Percentiles rank a stretch among this genome's conserved stretches.
phyloP scores from a whole-genome alignment of 345 rosid species.

The Kernera saxatilis region DNA sequence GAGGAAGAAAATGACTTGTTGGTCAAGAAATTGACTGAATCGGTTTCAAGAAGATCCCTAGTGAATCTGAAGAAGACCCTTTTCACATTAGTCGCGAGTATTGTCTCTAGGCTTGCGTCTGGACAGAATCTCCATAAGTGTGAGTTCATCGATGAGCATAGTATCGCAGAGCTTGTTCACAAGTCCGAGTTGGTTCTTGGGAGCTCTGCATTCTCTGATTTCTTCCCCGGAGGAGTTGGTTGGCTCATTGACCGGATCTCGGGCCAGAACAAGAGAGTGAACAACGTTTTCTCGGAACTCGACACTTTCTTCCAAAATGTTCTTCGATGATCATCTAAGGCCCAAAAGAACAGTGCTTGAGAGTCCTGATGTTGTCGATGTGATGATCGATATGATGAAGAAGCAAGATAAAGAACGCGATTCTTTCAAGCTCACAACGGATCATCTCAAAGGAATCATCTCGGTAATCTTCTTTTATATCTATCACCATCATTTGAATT shows the following conservation, averaged over 20 bases:
- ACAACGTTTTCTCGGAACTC: not conserved
- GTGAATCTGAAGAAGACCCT: no score
- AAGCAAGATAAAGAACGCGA: conserved; percentile 15
- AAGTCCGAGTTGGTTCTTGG: not conserved
- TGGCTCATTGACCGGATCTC: conserved; percentile 4
- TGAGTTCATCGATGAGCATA: not conserved
- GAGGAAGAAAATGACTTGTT: no score
- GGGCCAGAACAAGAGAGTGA: not conserved
- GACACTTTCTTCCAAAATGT: conserved; percentile 10
- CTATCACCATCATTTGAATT: no score
- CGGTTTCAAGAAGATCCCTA: no score
- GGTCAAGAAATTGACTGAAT: no score
- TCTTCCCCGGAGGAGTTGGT: conserved; percentile 13
- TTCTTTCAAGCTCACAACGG: conserved; percentile 20
- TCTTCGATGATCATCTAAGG: conserved; percentile 23
- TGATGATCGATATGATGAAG: conserved; percentile 29
- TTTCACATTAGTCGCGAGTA: no score
- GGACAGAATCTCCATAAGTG: conserved; percentile 16
- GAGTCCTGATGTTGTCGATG: conserved; percentile 39
- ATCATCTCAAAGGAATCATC: conserved; percentile 42
- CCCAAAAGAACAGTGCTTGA: not conserved
- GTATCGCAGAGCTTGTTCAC: not conserved
- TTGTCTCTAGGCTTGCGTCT: not conserved
- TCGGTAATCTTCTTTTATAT: conserved; percentile 30
- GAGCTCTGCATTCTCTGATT: conserved; percentile 5